Base-by-base conservation (phyloP, 305 asterid genomes). In the Ilex paraguariensis region DNA sequence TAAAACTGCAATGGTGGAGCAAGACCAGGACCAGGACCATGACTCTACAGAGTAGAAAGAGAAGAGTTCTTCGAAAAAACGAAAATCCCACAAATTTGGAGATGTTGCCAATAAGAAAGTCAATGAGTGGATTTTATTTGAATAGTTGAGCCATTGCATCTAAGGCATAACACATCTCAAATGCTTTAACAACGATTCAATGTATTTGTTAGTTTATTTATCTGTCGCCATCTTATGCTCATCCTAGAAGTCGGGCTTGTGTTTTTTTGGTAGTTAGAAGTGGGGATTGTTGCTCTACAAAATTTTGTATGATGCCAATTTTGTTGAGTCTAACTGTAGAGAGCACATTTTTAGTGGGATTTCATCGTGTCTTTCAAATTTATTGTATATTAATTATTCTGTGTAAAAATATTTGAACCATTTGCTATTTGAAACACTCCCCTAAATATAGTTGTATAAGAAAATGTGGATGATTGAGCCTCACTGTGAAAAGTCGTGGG, bases 51-150 rank as follows among this genome's bases (percentile, higher is more conserved):
- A 70, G 31, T 36, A 71, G 44, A 57, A 67, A 60, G 83, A 16
- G 67, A 56, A 54, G 13, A 51, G 45, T 15, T 73, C 92, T 33
- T 54, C 52, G 17, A 86, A 77, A 81, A 91, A 86, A 77, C 78
- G 87, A 44, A 84, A 82, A 60, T 74, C 86, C 3, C 70, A 63
- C 57, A 82, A 83, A 73, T 78, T 84, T 14, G 72, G 70, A 69
- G 83, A 79, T 55, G 76, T 57, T 60, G 73, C 82, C 58, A 79
- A 75, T 63, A 84, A 85, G 72, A 87, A 83, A 67, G 73, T 73
- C 4, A 90, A 82, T 77, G 83, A 40, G 56, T 70, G 69, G 78
- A 74, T 30, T n/a, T n/a, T 73, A 75, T 48, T 46, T 56, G 32
- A 72, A 55, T 33, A 71, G 78, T 39, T 62, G 66, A 14, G 75